A percentile compares a stretch with the other conserved stretches of the same genome.
These are phyloP conservation scores for Crithidia sp. DNA, from an alignment of 208 protist genomes.

Conservation along the genomic window DNA sequence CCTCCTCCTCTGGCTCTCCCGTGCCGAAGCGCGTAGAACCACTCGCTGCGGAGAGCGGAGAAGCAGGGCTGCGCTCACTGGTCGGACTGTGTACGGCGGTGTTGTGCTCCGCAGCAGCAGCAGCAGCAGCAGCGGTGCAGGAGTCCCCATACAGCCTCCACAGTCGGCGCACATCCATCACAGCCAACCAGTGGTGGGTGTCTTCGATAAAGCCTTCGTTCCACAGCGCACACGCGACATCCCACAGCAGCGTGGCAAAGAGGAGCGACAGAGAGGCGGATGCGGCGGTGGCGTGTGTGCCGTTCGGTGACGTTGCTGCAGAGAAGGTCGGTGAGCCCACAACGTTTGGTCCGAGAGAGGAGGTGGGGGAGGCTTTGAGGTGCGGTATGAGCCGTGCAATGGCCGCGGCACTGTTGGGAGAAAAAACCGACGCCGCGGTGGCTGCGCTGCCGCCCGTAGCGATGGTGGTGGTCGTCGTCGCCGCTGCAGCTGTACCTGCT, in stretches of 20 bases:
- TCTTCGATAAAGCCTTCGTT: slow-evolving; percentile 60
- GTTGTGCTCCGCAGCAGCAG: background rate
- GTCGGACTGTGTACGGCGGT: background rate
- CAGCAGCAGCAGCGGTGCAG: background rate
- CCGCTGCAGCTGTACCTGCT: background rate
- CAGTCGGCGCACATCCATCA: slow-evolving; percentile 46
- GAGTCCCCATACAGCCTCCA: slow-evolving; percentile 26
- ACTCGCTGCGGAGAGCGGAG: background rate
- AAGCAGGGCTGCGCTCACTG: no score
- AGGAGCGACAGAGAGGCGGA: slow-evolving; percentile 40
- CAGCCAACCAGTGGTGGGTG: slow-evolving; percentile 56
- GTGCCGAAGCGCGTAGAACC: background rate
- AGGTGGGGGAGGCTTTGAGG: slow-evolving; percentile 25
- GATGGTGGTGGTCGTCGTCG: no score
- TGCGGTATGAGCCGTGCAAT: slow-evolving; percentile 16
- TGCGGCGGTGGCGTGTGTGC: background rate
- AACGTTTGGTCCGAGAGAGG: background rate
- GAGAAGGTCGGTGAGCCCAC: background rate
- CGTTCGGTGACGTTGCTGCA: background rate
- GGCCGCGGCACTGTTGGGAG: background rate
- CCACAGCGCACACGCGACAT: slow-evolving; percentile 65
- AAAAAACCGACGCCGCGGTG: background rate
- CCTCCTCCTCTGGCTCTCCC: slow-evolving; percentile 22
- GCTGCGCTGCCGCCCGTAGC: background rate
- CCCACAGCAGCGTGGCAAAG: slow-evolving; percentile 55